Evolutionary conservation across 106 monocot genomes (phyloP), one percentile per base, ranked within the genome.

Genomic region (Dendrobium chrysotoxum): DNA sequence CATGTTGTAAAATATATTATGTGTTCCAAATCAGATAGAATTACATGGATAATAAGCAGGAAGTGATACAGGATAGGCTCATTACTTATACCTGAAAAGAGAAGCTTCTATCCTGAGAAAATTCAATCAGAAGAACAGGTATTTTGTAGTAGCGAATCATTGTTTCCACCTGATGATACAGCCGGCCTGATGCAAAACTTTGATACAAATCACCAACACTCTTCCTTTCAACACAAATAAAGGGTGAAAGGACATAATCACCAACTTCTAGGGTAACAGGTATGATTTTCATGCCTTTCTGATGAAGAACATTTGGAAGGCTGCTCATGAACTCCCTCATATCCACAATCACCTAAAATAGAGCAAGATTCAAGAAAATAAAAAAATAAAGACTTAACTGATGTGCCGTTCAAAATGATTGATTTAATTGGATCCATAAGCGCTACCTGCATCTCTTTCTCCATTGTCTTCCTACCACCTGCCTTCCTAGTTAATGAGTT

Each of bases 291-390:
- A 99, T 93, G 80, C 99, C 99, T 81, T 90, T 99, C 75, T 91
- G 91, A 81, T 99, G 95, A 38, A 99, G 90, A 85, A 99, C 95
- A 87, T 99, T 99, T 13, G 99, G 99, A 83, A 99, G 99, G 80
- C 95, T 99, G 79, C 99, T 99, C 85, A 88, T 95, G 82, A 99
- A 99, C 85, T 99, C 99, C 85, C 99, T 89, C 93, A 99, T 99
- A 76, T 99, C 99, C 58, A 99, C 99, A 72, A 99, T 99, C 55
- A 99, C 83, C 99, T 98, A 84, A 10, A 81, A 79, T 64, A 38
- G 17, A 67, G 28, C 2, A 0, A 81, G 31, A 78, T 40, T 77
- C 21, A 76, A 64, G 42, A 17, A 28, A 40, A 40, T 40, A 18
- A 61, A 18, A 75, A 38, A 28, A 81, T 28, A 17, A 6, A 23